phyloP scores from a whole-genome alignment of 495 filamentous ascomycete genomes.

The Aspergillus sparsus region DNA sequence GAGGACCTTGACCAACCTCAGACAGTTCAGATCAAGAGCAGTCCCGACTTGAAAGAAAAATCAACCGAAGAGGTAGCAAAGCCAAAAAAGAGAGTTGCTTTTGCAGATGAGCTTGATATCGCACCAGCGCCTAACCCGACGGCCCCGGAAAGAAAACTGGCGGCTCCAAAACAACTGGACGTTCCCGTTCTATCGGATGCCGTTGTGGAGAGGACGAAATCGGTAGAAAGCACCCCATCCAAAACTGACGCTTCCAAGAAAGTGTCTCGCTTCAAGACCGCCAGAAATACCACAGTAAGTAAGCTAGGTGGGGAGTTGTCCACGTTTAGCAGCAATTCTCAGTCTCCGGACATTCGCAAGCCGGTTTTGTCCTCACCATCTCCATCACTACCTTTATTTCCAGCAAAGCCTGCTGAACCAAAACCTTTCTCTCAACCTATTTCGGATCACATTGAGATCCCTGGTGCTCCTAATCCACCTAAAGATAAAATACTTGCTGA shows the following conservation, averaged over 20 bases:
- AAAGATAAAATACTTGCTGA: slow-evolving; percentile 58
- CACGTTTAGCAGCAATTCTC: slow-evolving; percentile 13
- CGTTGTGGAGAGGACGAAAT: slow-evolving; percentile 50
- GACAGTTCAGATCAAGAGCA: slow-evolving; percentile 22
- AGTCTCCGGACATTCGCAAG: slow-evolving; percentile 23
- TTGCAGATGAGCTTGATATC: slow-evolving; percentile 76
- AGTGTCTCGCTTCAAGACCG: slow-evolving; percentile 46
- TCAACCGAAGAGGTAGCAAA: slow-evolving; percentile 32
- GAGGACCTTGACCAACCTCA: slow-evolving; percentile 33
- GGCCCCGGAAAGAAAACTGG: slow-evolving; percentile 29
- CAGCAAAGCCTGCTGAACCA: slow-evolving; percentile 44
- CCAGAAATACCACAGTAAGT: slow-evolving; percentile 23
- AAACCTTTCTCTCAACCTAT: slow-evolving; percentile 52
- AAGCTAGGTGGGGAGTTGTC: slow-evolving; percentile 15
- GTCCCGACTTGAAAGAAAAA: slow-evolving; percentile 12
- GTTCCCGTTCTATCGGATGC: slow-evolving; percentile 40
- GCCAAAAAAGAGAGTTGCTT: slow-evolving; percentile 72
- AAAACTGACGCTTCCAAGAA: slow-evolving; percentile 39
- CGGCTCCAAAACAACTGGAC: slow-evolving; percentile 40
- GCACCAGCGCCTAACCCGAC: slow-evolving; percentile 45
- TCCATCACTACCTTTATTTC: slow-evolving; percentile 40
- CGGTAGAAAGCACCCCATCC: slow-evolving; percentile 20
- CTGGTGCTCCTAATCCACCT: slow-evolving; percentile 37
- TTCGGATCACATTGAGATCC: slow-evolving; percentile 31
- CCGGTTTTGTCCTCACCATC: slow-evolving; percentile 24